phyloP scores from a whole-genome alignment of 768 basidiomycete species.

The Podaxis sp. region DNA sequence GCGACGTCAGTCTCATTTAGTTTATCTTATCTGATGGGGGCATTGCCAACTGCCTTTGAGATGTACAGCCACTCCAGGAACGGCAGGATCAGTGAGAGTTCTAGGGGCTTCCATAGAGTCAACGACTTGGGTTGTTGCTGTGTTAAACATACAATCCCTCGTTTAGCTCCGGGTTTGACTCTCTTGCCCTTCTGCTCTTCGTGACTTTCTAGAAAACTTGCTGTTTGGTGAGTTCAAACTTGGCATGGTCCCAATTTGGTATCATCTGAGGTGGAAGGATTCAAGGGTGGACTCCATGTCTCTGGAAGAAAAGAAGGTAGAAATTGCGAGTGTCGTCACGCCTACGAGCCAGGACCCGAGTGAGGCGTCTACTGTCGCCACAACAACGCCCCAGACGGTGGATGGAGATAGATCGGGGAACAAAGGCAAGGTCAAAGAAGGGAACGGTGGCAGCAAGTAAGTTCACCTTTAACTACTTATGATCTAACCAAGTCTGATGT shows the following conservation, averaged over 20 bases:
- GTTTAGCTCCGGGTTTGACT: not conserved
- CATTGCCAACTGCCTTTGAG: not conserved
- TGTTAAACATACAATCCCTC: not conserved
- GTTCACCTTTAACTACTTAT: not conserved
- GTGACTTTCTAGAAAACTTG: not conserved
- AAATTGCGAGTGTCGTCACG: not conserved
- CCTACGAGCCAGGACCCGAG: not conserved
- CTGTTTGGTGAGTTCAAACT: not conserved
- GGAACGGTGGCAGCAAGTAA: not conserved
- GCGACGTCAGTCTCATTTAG: not conserved
- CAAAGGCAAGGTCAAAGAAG: not conserved
- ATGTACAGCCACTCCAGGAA: not conserved
- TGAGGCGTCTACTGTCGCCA: not conserved
- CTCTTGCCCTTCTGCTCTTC: no score
- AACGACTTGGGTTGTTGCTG: not conserved
- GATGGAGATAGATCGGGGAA: not conserved
- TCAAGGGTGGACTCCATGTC: not conserved
- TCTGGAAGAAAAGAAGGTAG: not conserved
- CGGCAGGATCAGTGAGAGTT: not conserved
- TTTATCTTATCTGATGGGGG: slow-evolving; percentile 8
- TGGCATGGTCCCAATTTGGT: not conserved
- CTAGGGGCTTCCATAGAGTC: not conserved
- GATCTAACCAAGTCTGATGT: not conserved
- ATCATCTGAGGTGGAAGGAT: not conserved
- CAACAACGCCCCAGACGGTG: not conserved